Evolutionary conservation across 352 stramenopile genomes (phyloP).

Genomic region (Globisporangium apiculatum): DNA sequence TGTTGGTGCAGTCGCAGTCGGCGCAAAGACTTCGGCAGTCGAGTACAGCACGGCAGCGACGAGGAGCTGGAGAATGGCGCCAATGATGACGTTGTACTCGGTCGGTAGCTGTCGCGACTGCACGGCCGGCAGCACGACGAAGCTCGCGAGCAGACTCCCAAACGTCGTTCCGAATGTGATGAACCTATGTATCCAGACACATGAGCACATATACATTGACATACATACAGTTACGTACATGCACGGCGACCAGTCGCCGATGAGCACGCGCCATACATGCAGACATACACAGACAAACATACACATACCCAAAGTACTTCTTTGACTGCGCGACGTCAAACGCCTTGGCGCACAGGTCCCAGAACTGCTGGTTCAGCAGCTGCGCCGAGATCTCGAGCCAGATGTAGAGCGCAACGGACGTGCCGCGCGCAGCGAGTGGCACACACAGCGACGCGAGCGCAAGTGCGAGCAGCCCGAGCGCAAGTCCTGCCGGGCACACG

Average conservation of each 20-base stretch:
- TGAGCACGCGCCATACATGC: neutral
- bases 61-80: conserved; percentile 41
- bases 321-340: conserved; percentile 82
- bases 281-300: conserved; percentile 1
- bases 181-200: conserved; percentile 20
- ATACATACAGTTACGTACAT: neutral
- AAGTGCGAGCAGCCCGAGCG: conserved; percentile 31
- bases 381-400: conserved; percentile 74
- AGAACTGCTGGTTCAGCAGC: conserved; percentile 81
- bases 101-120: conserved; percentile 47
- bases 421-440: conserved; percentile 29
- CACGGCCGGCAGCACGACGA: conserved; percentile 53
- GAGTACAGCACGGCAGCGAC: conserved; percentile 52
- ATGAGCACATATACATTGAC: neutral
- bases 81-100: conserved; percentile 67
- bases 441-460: conserved; percentile 38
- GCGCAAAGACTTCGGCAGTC: conserved; percentile 36
- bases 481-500: conserved; percentile 33
- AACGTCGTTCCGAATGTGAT: conserved; percentile 83
- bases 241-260: too few relatives aligned
- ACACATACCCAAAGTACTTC: conserved; percentile 66
- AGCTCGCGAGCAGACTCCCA: conserved; percentile 68
- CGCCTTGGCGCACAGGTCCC: conserved; percentile 74
- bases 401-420: conserved; percentile 68
- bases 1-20: conserved; percentile 2